These are phyloP conservation scores for Apophysomyces trapeziformis DNA, from an alignment of 371 early-diverging fungal species.

Conservation along the genomic window DNA sequence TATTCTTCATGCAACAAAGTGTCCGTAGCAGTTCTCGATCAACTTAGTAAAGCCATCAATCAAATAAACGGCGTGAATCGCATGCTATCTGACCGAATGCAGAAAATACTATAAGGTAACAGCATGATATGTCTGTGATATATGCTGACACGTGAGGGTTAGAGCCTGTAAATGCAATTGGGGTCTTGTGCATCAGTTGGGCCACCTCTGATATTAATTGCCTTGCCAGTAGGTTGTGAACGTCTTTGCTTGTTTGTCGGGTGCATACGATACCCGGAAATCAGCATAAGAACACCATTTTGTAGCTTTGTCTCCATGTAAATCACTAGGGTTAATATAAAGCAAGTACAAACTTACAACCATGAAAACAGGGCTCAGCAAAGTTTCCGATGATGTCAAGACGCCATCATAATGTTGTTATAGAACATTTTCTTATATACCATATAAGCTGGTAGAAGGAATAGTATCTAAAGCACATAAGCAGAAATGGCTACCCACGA, in stretches of 20 bases:
- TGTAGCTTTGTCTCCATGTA: conserved; percentile 19
- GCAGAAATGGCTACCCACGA: conserved; percentile 30
- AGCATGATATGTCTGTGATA: too few relatives aligned
- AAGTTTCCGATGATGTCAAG: conserved; percentile 28
- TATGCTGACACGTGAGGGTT: neutral
- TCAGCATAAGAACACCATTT: conserved; percentile 15
- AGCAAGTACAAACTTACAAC: neutral
- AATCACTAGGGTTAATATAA: conserved; percentile 19
- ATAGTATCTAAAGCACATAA: conserved; percentile 18
- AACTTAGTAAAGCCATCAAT: too few relatives aligned
- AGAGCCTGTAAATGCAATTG: conserved; percentile 15
- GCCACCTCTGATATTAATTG: conserved; percentile 20
- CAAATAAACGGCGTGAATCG: too few relatives aligned
- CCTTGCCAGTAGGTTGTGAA: neutral
- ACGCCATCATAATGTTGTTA: conserved; percentile 35
- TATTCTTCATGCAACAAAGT: too few relatives aligned
- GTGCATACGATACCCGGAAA: conserved; percentile 24
- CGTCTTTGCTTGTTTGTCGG: conserved; percentile 13
- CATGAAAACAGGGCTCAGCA: conserved; percentile 18
- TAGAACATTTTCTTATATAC: conserved; percentile 35
- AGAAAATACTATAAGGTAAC: too few relatives aligned
- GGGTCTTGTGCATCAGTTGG: conserved; percentile 18
- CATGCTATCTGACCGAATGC: too few relatives aligned
- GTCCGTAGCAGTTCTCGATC: too few relatives aligned
- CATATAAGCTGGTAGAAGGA: conserved; percentile 21